Conservation (phyloP, 768 basidiomycete genomes). For the Serpula lacrymans region DNA sequence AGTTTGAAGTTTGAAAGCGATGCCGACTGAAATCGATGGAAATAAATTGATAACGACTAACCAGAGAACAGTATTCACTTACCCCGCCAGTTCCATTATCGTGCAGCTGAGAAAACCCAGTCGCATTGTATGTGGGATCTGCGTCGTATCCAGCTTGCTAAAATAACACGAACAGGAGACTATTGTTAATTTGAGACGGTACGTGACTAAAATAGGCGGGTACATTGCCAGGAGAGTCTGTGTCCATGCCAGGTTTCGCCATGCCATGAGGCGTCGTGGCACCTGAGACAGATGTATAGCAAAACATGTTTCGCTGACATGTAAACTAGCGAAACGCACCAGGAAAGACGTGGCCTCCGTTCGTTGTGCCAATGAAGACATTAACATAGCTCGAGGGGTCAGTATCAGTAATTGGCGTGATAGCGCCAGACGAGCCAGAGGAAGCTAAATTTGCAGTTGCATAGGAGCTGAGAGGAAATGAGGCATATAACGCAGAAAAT, state of each 20-base stretch:
- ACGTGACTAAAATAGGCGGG: conserved; percentile 9
- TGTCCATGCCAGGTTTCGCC: conserved; percentile 67
- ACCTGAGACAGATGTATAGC: conserved; percentile 29
- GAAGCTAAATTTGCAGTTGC: no score
- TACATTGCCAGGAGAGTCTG: conserved; percentile 60
- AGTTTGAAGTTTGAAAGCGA: conserved; percentile 64
- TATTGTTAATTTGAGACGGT: background rate
- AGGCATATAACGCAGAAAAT: no score
- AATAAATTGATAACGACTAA: background rate
- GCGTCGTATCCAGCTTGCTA: conserved; percentile 41
- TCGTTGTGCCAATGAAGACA: conserved; percentile 61
- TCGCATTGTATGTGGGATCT: conserved; percentile 32
- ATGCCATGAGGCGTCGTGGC: conserved; percentile 68
- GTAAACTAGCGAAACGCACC: conserved; percentile 30
- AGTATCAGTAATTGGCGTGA: no score
- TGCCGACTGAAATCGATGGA: conserved; percentile 31
- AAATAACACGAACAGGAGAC: background rate
- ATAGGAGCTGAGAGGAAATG: no score
- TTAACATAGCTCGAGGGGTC: conserved; percentile 36
- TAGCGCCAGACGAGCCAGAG: no score
- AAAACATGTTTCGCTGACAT: background rate
- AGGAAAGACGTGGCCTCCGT: conserved; percentile 65
- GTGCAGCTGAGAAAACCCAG: conserved; percentile 63
- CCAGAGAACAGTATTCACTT: conserved; percentile 12
- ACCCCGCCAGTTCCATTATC: conserved; percentile 54